These are phyloP conservation scores for Saccharomyces jurei DNA, from an alignment of 805 yeast species.

Conservation along the genomic window DNA sequence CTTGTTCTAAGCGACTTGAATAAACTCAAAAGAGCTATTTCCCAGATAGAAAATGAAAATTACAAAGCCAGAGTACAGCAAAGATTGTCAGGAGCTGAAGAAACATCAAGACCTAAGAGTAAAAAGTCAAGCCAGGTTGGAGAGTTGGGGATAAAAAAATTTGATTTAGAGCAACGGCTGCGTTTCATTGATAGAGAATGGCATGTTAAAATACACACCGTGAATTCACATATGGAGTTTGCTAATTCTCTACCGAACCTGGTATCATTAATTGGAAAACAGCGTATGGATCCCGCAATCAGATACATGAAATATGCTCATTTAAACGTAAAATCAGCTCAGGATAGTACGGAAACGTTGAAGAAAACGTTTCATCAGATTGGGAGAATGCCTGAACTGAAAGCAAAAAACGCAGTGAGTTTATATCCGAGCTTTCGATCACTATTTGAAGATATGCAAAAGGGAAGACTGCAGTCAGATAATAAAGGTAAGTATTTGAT, in stretches of 20 bases:
- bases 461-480: conserved; percentile 34
- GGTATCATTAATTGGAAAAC: conserved; percentile 45
- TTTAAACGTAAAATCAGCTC: conserved; percentile 51
- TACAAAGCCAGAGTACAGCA: conserved; percentile 35
- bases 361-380: conserved; percentile 47
- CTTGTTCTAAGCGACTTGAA: conserved; percentile 44
- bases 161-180: conserved; percentile 35
- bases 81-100: conserved; percentile 16
- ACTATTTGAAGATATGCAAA: conserved; percentile 22
- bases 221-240: conserved; percentile 35
- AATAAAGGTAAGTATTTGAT: conserved; percentile 38
- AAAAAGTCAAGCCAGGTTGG: conserved; percentile 13
- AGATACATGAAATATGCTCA: conserved; percentile 49
- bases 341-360: conserved; percentile 39
- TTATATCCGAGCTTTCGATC: conserved; percentile 35
- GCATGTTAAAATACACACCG: conserved; percentile 41
- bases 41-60: conserved; percentile 37
- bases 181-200: conserved; percentile 39
- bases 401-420: conserved; percentile 38
- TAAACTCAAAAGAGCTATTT: conserved; percentile 38
- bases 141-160: conserved; percentile 11
- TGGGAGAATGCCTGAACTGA: conserved; percentile 46
- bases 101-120: background rate
- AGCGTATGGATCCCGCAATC: conserved; percentile 47
- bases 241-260: conserved; percentile 50